These are phyloP conservation scores for Botrytis deweyae DNA, from an alignment of 2,329 filamentous ascomycete genomes.

Conservation along the genomic window DNA sequence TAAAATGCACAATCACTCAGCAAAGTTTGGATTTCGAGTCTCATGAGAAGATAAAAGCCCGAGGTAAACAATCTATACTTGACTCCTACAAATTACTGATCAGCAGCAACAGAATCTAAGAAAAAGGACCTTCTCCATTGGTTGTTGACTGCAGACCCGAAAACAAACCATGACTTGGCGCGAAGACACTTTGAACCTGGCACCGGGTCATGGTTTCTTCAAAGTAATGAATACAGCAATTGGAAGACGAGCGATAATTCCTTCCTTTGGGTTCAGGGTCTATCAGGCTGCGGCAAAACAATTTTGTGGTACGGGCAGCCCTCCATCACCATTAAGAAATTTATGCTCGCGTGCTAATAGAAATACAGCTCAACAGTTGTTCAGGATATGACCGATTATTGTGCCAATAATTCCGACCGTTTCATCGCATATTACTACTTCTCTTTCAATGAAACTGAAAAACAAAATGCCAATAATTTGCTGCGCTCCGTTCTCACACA, in stretches of 20 bases:
- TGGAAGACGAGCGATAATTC: neutral
- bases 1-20: neutral
- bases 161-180: neutral
- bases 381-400: neutral
- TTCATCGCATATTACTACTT: slow-evolving; percentile 11
- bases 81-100: neutral
- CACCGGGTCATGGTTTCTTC: slow-evolving; percentile 6
- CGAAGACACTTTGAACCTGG: neutral
- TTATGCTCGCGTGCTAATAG: neutral
- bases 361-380: slow-evolving; percentile 10
- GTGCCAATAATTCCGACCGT: neutral
- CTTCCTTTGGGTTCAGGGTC: slow-evolving; percentile 2
- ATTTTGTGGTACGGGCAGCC: neutral
- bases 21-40: neutral
- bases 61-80: neutral
- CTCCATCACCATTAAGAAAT: neutral
- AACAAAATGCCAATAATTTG: neutral
- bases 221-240: neutral
- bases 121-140: neutral
- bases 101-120: neutral
- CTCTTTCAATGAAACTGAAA: neutral
- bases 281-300: slow-evolving; percentile 11
- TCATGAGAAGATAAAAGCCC: neutral
- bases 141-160: neutral
- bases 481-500: neutral